Evolutionary conservation across 352 stramenopile species (phyloP).

Genomic region (Blastocystis sp.): DNA sequence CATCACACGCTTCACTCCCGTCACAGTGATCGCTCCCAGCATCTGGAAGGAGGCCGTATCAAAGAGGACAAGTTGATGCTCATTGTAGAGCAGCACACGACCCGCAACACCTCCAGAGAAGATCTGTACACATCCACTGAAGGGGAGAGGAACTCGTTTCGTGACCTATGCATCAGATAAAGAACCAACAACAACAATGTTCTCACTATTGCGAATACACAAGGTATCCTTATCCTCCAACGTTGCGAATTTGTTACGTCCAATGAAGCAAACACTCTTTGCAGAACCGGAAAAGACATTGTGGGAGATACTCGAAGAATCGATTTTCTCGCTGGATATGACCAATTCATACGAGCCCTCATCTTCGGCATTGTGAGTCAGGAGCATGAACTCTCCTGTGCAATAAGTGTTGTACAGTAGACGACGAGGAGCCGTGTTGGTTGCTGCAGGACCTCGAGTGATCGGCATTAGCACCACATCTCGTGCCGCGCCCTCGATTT

Average conservation of each 20-base stretch:
- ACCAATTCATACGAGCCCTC: constrained; percentile 94
- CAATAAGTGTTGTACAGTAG: constrained; percentile 93
- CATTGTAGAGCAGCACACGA: constrained; percentile 87
- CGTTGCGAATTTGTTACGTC: constrained; percentile 91
- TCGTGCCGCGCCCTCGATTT: constrained; percentile 66
- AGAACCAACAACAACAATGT: neutral
- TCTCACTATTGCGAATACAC: constrained; percentile 63
- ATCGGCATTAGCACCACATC: constrained; percentile 68
- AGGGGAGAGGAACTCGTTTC: constrained; percentile 86
- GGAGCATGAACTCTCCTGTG: constrained; percentile 81
- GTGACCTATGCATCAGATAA: constrained; percentile 74
- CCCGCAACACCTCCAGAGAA: constrained; percentile 92
- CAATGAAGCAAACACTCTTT: constrained; percentile 91
- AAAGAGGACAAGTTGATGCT: constrained; percentile 95
- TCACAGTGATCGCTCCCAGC: constrained; percentile 86
- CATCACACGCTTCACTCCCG: constrained; percentile 92
- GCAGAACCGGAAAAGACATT: constrained; percentile 86
- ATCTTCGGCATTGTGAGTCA: constrained; percentile 88
- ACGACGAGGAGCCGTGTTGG: constrained; percentile 84
- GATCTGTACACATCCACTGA: constrained; percentile 65
- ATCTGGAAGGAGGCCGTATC: constrained; percentile 91
- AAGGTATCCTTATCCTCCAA: constrained; percentile 83
- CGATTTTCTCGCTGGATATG: constrained; percentile 76
- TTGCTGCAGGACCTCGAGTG: constrained; percentile 63
- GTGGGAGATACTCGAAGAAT: constrained; percentile 71